Evolutionary conservation across 257 asterid species (phyloP), one percentile per base, ranked within the genome.

Genomic region (Capsicum baccatum): DNA sequence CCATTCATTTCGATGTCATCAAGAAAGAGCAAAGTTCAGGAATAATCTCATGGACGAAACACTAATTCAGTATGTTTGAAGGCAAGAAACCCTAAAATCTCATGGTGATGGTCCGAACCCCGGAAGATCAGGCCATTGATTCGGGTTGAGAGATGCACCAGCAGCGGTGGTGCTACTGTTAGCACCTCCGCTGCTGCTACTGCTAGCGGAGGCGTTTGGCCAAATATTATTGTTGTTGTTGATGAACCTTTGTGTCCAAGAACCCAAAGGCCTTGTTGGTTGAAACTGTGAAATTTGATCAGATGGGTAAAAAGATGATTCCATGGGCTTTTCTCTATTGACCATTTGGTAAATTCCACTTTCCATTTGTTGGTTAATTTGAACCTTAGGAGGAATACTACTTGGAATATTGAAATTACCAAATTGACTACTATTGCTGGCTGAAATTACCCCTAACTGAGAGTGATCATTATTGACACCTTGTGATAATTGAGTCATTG

Each of bases 241-340:
- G 80, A 85, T 86, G 44, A 85, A 88, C 73, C 74, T 84, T 16
- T 87, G 89, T 9, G 89, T 87, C 96, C 96, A 91, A n/a, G 92
- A 83, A 83, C 73, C 50, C 85, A 85, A 39, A 21, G 89, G 89
- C 87, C 89, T 85, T 26, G 83, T 57, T 19, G 83, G 78, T 33
- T 79, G 84, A 60, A 52, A 80, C 35, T 73, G 80, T 83, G 85
- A 19, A 62, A 52, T 85, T 73, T 66, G 87, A 17, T 85, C 86
- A 50, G 88, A 76, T 56, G 84, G 82, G 79, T 60, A 71, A 54
- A 86, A 17, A 7, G 81, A 26, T 52, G 86, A 76, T 39, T 80
- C 86, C 19, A 19, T 83, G 54, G 64, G 67, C 14, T 80, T 86
- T n/a, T 67, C 80, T 9, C 21, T 44, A 48, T 83, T 37, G 47